These are phyloP conservation scores for Cornus kousa DNA, from an alignment of 148 eudicot species.

Conservation along the genomic window DNA sequence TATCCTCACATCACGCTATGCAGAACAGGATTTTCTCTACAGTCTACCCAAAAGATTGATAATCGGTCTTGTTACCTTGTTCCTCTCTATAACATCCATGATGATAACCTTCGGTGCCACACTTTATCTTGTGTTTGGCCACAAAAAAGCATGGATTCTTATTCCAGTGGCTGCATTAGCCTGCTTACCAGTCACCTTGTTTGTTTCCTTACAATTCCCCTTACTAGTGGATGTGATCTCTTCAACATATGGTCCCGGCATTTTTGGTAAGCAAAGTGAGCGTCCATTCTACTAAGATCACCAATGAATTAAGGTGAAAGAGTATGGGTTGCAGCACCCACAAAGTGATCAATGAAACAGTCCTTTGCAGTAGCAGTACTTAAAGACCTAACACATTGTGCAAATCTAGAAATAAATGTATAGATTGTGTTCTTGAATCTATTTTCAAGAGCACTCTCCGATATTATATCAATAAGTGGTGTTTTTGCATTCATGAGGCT, in stretches of 20 bases:
- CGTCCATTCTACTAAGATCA: neutral
- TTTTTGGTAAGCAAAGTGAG: neutral
- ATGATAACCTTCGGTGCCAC: neutral
- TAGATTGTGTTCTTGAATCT: too few species aligned
- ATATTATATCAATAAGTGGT: too few species aligned
- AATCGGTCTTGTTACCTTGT: neutral
- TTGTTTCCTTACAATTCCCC: neutral
- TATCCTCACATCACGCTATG: neutral
- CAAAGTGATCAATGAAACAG: neutral
- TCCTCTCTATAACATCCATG: neutral
- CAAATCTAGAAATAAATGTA: too few species aligned
- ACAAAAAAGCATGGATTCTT: neutral
- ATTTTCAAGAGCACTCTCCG: too few species aligned
- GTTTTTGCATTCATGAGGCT: too few species aligned
- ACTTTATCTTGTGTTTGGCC: neutral
- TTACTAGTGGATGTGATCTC: neutral
- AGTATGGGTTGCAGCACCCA: neutral
- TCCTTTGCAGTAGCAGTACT: neutral
- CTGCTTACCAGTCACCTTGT: neutral
- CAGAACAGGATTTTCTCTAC: neutral
- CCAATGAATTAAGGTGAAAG: neutral
- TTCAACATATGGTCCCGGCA: neutral
- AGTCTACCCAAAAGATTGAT: neutral
- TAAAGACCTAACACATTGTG: too few species aligned
- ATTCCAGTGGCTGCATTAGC: neutral